Base-by-base conservation (phyloP, 2,329 filamentous ascomycete species). In the Aspergillus pseudoterreus region DNA sequence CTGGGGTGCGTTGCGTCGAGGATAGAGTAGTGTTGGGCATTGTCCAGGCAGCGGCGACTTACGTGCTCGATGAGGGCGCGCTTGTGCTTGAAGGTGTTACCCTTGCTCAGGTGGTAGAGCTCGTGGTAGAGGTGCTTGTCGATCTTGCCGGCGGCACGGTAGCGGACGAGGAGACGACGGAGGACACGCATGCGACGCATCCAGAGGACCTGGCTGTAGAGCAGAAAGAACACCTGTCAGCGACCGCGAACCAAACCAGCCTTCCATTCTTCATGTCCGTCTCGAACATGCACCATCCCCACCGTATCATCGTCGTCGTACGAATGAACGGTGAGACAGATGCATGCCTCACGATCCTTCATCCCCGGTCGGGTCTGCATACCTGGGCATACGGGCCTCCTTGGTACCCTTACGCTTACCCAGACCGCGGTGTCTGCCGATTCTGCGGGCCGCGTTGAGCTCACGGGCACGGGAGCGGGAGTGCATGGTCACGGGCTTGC, bases 81-180 rank as follows among this genome's bases (percentile, higher is more conserved):
- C 92, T 97, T 99, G 90, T 99, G 94, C 92, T 99, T 99, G 89
- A 99, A 99, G 78, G 94, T 92, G 88, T 99, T 99, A 95, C 94
- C 95, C 92, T 99, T 99, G 87, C 89, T 94, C 77, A 95, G 83
- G 81, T 96, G 94, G 86, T 99, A 99, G 68, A 99, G 90, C 83
- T 97, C 92, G 86, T 99, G 94, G 87, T 99, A 99, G 60, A 99
- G 91, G 85, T 99, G 94, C 88, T 99, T 99, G 84, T 99, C 94
- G 78, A 99, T 99, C 89, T 99, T 99, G 80, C 95, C 95, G 73
- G 88, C 89, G 78, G 92, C 92, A 80, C 94, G 94, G 86, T 99
- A 99, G 86, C 97, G 97, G 84, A 96, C 94, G 68, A 99, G 84
- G 59, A 99, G 89, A 77, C 94, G 94, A 77, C 94, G 92, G 81